These are phyloP conservation scores for Apostasia shenzhenica DNA, from an alignment of 106 monocot species.

Conservation along the genomic window DNA sequence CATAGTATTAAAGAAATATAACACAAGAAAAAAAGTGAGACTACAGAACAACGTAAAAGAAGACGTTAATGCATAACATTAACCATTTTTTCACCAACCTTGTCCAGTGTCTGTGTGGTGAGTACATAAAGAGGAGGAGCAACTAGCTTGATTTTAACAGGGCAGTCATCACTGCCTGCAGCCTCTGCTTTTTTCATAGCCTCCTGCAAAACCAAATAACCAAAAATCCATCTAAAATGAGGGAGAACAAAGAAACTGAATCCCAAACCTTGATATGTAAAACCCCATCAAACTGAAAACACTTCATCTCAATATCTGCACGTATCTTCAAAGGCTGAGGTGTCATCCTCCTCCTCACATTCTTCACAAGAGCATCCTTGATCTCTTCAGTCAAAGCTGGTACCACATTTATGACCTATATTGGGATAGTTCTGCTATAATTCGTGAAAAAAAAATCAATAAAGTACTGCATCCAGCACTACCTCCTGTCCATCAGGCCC, in stretches of 20 bases:
- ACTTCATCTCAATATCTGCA: constrained; percentile 79
- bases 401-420: constrained; percentile 45
- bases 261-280: constrained; percentile 61
- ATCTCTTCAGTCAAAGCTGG: constrained; percentile 53
- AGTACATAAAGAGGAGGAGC: constrained; percentile 75
- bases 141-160: constrained; percentile 66
- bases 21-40: background rate
- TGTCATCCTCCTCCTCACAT: constrained; percentile 76
- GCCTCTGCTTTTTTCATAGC: constrained; percentile 74
- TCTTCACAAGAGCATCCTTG: constrained; percentile 60
- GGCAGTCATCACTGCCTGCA: constrained; percentile 53
- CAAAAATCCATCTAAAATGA: background rate
- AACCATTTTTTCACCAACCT: constrained; percentile 8
- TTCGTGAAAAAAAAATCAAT: background rate
- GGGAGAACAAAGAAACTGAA: background rate
- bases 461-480: background rate
- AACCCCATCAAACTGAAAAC: constrained; percentile 79
- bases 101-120: constrained; percentile 56
- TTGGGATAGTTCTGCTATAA: background rate
- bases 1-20: no score
- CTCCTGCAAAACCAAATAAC: constrained; percentile 24
- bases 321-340: constrained; percentile 71
- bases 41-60: background rate
- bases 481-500: constrained; percentile 66
- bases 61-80: background rate